These are phyloP conservation scores for Gnomoniopsis sp. DNA, from an alignment of 2,329 filamentous ascomycete species.

Conservation along the genomic window DNA sequence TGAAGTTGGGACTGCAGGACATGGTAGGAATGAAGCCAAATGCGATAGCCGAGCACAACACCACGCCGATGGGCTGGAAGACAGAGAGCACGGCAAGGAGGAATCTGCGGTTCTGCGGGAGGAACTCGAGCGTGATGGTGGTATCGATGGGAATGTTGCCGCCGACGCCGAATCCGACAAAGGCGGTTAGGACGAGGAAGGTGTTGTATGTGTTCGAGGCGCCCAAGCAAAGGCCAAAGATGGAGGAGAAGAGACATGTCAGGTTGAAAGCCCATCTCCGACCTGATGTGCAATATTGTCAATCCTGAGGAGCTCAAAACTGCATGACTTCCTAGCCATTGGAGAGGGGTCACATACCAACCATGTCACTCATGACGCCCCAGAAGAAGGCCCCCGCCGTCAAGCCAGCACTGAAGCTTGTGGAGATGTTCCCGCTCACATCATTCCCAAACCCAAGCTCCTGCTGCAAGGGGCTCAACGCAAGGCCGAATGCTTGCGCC, in stretches of 20 bases:
- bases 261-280: slow-evolving; percentile 56
- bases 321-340: background rate
- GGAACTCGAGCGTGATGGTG: slow-evolving; percentile 53
- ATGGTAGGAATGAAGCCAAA: slow-evolving; percentile 51
- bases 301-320: background rate
- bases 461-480: slow-evolving; percentile 51
- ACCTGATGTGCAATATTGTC: slow-evolving; percentile 22
- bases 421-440: slow-evolving; percentile 44
- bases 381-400: slow-evolving; percentile 54
- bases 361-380: slow-evolving; percentile 52
- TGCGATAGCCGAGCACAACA: slow-evolving; percentile 46
- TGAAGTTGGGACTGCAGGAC: slow-evolving; percentile 49
- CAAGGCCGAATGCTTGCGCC: slow-evolving; percentile 56
- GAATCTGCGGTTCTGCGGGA: slow-evolving; percentile 49
- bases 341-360: slow-evolving; percentile 24
- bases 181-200: slow-evolving; percentile 51
- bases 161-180: slow-evolving; percentile 50
- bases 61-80: slow-evolving; percentile 54
- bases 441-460: slow-evolving; percentile 48
- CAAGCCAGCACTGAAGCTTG: slow-evolving; percentile 51
- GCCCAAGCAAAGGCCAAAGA: slow-evolving; percentile 51
- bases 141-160: slow-evolving; percentile 56
- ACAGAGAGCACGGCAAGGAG: slow-evolving; percentile 50
- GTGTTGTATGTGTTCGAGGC: slow-evolving; percentile 45
- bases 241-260: slow-evolving; percentile 50